Percentiles rank a stretch among this genome's conserved stretches.
These are phyloP conservation scores for Aspergillus phoenicis DNA, from an alignment of 2,329 filamentous ascomycete genomes.

Conservation along the genomic window DNA sequence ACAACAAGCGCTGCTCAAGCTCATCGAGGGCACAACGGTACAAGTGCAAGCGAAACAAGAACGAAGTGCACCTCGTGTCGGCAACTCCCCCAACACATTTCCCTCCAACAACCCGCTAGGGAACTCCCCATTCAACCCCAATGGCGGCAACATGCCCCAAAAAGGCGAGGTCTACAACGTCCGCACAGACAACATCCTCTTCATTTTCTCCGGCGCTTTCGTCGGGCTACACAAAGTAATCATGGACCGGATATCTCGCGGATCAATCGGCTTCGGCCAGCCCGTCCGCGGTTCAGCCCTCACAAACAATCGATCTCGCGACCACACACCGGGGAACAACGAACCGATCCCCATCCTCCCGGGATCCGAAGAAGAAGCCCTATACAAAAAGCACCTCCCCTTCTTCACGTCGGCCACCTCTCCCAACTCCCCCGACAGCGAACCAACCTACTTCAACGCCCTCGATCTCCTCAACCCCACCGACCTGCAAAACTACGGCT, in stretches of 20 bases:
- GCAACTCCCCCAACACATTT: slow-evolving; percentile 42
- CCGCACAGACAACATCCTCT: slow-evolving; percentile 93
- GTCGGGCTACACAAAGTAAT: slow-evolving; percentile 87
- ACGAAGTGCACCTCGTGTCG: slow-evolving; percentile 43
- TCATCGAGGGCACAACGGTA: slow-evolving; percentile 92
- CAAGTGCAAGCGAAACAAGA: slow-evolving; percentile 81
- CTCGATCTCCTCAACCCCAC: slow-evolving; percentile 74
- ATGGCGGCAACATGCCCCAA: slow-evolving; percentile 34
- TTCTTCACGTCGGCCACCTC: slow-evolving; percentile 61
- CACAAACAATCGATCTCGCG: slow-evolving; percentile 28
- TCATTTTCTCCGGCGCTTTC: slow-evolving; percentile 95
- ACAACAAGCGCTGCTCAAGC: slow-evolving; percentile 91
- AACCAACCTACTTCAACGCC: slow-evolving; percentile 56
- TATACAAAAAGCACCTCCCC: slow-evolving; percentile 62
- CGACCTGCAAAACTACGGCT: slow-evolving; percentile 81
- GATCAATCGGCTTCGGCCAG: slow-evolving; percentile 88
- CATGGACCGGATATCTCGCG: slow-evolving; percentile 80
- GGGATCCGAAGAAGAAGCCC: slow-evolving; percentile 65
- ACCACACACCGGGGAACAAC: slow-evolving; percentile 27
- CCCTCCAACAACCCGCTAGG: slow-evolving; percentile 43
- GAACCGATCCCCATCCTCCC: slow-evolving; percentile 57
- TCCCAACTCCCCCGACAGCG: slow-evolving; percentile 36
- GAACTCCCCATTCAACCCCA: slow-evolving; percentile 33
- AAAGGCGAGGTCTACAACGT: slow-evolving; percentile 70
- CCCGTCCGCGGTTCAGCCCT: slow-evolving; percentile 63